Evolutionary conservation across 371 early-diverging fungal genomes (phyloP), one percentile per base, ranked within the genome.

Genomic region (Actinomortierella wolfii): DNA sequence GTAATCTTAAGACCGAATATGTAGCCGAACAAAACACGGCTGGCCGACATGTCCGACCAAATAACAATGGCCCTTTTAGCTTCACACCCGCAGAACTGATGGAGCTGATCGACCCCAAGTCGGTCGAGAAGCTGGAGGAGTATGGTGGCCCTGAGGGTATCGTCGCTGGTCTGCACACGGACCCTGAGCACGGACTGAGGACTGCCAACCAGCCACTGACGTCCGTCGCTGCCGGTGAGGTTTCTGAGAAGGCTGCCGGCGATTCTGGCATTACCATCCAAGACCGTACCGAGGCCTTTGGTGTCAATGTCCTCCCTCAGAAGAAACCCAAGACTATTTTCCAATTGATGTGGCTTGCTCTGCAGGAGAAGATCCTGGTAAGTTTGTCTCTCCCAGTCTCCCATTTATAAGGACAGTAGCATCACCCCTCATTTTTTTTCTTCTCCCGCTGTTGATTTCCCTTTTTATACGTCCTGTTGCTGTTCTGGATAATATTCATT

Each of bases 321-420:
- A 78, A 81, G 28, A 86, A 89, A 77, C 69, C 83, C 56, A 91
- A 91, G 61, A 79, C 79, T 42, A 83, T 93, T 42, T 81, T 91
- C 34, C 77, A 85, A 25, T 78, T 92, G 17, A 90, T 92, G 83
- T 89, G 91, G 87, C 86, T 89, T 51, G 93, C 93, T 4, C 78
- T 94, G 24, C 85, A 92, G 55, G 95, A 95, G 61, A 94, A 94
- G 80, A 92, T 90, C 62, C 67, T 94, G 62, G 89, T 87, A 79
- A 76, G 79, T 34, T 34, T 34, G 7, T 11, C 11, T 34, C 34
- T 26, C 8, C 23, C 5, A 6, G 52, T 28, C 18, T 51, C 28
- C 18, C 28, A 18, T n/a, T n/a, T n/a, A n/a, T n/a, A 51, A 34
- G 15, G 17, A 15, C 24, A 23, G 54, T 17, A 14, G 21, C 34